Conservation (phyloP, 768 basidiomycete species). For the Tephrocybe sp. region DNA sequence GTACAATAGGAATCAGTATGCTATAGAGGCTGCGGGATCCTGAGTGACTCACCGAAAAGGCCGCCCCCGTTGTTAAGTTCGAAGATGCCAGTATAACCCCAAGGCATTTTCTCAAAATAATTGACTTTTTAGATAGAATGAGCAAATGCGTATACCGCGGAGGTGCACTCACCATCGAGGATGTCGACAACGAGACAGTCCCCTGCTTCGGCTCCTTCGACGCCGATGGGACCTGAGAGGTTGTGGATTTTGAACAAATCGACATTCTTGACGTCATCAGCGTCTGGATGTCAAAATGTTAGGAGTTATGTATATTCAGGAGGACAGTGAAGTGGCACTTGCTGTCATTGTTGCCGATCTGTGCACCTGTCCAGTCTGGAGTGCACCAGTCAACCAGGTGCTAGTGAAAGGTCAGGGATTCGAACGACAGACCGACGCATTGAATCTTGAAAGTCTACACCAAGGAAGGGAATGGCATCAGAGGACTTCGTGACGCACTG, state of each 20-base stretch:
- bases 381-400: not conserved
- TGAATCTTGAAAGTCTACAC: conserved; percentile 66
- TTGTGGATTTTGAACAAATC: conserved; percentile 70
- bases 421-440: conserved; percentile 48
- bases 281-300: conserved; percentile 32
- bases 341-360: conserved; percentile 78
- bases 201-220: conserved; percentile 77
- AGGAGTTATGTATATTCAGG: not conserved
- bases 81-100: conserved; percentile 82
- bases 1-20: not conserved
- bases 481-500: not conserved
- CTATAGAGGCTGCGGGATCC: no score
- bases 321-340: conserved; percentile 17
- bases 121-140: conserved; percentile 37
- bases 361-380: conserved; percentile 76
- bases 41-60: conserved; percentile 62
- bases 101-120: conserved; percentile 75
- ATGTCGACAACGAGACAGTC: conserved; percentile 82
- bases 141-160: not conserved
- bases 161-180: conserved; percentile 53
- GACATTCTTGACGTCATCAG: conserved; percentile 67
- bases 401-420: not conserved
- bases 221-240: conserved; percentile 72
- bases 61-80: conserved; percentile 74
- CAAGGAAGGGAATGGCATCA: not conserved